Conservation (phyloP, 805 yeast species). For the Metschnikowia chrysomelidarum region DNA sequence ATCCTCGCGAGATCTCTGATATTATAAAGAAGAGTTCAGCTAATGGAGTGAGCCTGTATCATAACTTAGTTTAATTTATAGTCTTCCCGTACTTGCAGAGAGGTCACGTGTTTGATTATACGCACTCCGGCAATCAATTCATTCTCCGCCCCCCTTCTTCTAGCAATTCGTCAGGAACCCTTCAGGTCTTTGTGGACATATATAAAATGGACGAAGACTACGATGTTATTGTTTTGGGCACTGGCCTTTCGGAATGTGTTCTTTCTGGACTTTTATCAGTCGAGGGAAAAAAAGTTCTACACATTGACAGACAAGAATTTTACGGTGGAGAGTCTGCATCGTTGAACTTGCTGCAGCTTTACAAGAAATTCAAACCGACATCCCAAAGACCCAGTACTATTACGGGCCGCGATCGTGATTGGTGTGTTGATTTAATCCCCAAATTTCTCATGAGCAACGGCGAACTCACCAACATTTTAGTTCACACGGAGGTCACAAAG, state of each 20-base stretch:
- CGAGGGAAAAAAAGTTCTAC: constrained; percentile 97
- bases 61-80: constrained; percentile 37
- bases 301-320: constrained; percentile 93
- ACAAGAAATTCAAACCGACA: constrained; percentile 80
- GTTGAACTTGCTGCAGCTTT: constrained; percentile 64
- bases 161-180: neutral
- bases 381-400: constrained; percentile 63
- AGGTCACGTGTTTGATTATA: constrained; percentile 2
- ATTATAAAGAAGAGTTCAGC: constrained; percentile 71
- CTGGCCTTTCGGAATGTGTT: constrained; percentile 95
- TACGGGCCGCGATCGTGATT: constrained; percentile 90
- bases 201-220: constrained; percentile 83
- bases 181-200: neutral
- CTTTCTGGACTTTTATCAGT: constrained; percentile 91
- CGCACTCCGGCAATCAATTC: neutral
- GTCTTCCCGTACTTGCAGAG: neutral
- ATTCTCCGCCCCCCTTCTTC: constrained; percentile 5
- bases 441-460: constrained; percentile 98
- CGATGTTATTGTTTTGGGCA: constrained; percentile 94
- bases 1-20: constrained; percentile 75
- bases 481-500: constrained; percentile 93
- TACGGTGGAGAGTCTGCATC: constrained; percentile 95
- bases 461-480: constrained; percentile 90
- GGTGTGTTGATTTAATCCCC: constrained; percentile 97
- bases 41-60: constrained; percentile 64